phyloP scores from a whole-genome alignment of 2,329 filamentous ascomycete genomes.

The Didymella pinodella region DNA sequence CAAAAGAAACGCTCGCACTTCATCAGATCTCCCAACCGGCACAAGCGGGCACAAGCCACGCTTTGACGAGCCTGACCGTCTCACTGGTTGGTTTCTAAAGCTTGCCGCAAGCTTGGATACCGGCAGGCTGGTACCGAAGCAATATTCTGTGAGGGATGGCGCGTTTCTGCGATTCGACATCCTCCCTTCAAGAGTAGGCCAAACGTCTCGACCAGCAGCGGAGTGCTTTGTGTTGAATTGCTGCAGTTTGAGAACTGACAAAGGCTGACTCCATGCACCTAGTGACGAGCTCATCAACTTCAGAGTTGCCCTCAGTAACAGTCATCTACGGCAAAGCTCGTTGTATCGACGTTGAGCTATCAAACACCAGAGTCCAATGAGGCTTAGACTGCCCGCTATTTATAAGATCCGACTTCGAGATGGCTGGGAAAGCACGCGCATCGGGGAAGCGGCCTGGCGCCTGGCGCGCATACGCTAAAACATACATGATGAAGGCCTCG shows the following conservation, averaged over 20 bases:
- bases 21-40: conserved; percentile 2
- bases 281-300: neutral
- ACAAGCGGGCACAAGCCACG: conserved; percentile 14
- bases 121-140: conserved; percentile 48
- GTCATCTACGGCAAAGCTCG: neutral
- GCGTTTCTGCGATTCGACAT: conserved; percentile 27
- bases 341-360: conserved; percentile 25
- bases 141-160: conserved; percentile 38
- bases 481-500: conserved; percentile 13
- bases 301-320: neutral
- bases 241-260: neutral
- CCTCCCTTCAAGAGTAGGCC: conserved; percentile 7
- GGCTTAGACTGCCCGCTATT: conserved; percentile 33
- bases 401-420: conserved; percentile 7
- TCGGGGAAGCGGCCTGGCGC: conserved; percentile 40
- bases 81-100: conserved; percentile 32
- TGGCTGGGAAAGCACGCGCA: conserved; percentile 28
- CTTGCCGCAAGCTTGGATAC: conserved; percentile 29
- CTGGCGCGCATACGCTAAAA: conserved; percentile 29
- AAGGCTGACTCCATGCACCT: neutral
- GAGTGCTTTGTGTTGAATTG: neutral
- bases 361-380: conserved; percentile 26
- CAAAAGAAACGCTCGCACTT: conserved; percentile 1
- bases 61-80: conserved; percentile 12
- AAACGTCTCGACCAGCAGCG: neutral